These are phyloP conservation scores for Saccharomycopsis amapae DNA, from an alignment of 805 yeast species.

Conservation along the genomic window DNA sequence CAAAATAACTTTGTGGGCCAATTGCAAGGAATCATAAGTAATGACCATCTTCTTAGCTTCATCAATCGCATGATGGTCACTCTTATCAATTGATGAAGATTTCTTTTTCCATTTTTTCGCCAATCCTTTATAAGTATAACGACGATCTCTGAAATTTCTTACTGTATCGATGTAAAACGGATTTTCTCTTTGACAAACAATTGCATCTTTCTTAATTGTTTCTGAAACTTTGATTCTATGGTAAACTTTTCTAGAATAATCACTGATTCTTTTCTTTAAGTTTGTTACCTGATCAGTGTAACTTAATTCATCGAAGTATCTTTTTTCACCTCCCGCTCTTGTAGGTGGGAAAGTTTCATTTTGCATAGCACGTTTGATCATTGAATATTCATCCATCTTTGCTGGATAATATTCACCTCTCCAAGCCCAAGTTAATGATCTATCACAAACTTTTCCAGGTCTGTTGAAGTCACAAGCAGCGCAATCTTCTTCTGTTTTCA, in stretches of 20 bases:
- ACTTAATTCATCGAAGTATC: conserved; percentile 69
- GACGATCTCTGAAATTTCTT: conserved; percentile 86
- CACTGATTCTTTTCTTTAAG: conserved; percentile 71
- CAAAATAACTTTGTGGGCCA: conserved; percentile 94
- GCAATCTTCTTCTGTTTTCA: conserved; percentile 91
- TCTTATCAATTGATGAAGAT: conserved; percentile 41
- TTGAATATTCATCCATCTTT: conserved; percentile 79
- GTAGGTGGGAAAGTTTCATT: conserved; percentile 60
- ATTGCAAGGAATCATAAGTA: conserved; percentile 87
- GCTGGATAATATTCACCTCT: conserved; percentile 95
- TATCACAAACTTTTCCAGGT: conserved; percentile 89
- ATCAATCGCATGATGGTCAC: conserved; percentile 58
- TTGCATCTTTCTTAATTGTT: conserved; percentile 82
- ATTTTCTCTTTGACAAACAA: conserved; percentile 94
- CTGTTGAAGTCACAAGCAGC: conserved; percentile 96
- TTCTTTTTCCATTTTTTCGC: conserved; percentile 94
- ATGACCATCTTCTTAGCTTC: conserved; percentile 94
- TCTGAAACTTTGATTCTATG: conserved; percentile 75
- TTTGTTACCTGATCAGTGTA: conserved; percentile 69
- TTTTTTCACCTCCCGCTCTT: conserved; percentile 30
- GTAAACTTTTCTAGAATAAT: conserved; percentile 79
- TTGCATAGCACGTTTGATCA: conserved; percentile 79
- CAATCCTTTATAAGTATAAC: conserved; percentile 89
- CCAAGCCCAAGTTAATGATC: conserved; percentile 95
- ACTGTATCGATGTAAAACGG: conserved; percentile 96